Evolutionary conservation across 1,284 basidiomycete species (phyloP), one percentile per base, ranked within the genome.

Genomic region (Cerrena zonata): DNA sequence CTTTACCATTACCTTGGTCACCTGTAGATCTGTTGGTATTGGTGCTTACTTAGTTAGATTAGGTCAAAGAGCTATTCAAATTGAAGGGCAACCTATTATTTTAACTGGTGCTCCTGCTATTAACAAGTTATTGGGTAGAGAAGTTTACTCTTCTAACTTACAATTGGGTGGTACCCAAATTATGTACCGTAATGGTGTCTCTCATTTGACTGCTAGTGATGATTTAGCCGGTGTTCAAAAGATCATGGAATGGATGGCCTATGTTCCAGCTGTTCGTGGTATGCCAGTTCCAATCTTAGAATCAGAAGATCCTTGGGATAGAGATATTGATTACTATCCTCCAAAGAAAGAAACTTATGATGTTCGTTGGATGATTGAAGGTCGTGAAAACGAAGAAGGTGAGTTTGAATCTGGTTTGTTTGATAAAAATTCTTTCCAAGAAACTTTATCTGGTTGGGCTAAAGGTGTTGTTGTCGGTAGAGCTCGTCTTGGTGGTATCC

Each of bases 161-260:
- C 96, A 99, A 72, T 89, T 99, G 54, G 96, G 96, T 64, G 96
- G 96, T 53, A 98, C 96, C 34, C 91, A 94, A 64, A 99, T 98
- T 75, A 97, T 98, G 94, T 90, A 94, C 82, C 94, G 95, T 80
- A 98, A 98, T 66, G 96, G 96, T 73, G 92, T 99, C 50, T 97
- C 95, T 12, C 96, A 99, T 69, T 74, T 99, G 47, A 94, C 91
- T 2, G 94, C 95, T 23, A 83, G 82, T 61, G 95, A 93, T 66
- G 96, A 99, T 67, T 75, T 99, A 27, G 91, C 97, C 67, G 94
- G 94, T 59, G 92, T 93, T 19, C 84, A 86, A 11, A 88, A 94
- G 53, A 96, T 96, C 61, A 73, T 99, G 53, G 85, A 93, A 63
- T 99, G 96, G 94, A 71, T 99, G 57, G 91, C 94, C 13, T 99